These are phyloP conservation scores for Rhizopogon rudus DNA, from an alignment of 768 basidiomycete species.

Conservation along the genomic window DNA sequence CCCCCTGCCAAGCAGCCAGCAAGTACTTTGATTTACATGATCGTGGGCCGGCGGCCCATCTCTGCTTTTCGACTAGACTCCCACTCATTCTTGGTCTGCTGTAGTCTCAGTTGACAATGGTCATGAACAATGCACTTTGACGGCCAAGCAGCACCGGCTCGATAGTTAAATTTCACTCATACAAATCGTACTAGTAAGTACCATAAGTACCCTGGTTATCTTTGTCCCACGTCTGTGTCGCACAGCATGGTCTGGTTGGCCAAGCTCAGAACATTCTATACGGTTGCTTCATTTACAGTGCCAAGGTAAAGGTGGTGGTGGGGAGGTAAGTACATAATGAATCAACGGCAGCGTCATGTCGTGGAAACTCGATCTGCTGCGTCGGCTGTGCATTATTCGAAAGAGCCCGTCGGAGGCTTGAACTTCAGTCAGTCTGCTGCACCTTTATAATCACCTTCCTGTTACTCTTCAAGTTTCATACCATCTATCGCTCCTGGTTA, in stretches of 20 bases:
- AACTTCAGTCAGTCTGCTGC: neutral
- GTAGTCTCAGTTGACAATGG: no score
- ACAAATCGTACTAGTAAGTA: no score
- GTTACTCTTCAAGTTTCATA: neutral
- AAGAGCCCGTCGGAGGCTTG: neutral
- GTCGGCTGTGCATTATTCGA: neutral
- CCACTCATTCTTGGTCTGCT: neutral
- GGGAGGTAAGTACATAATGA: neutral
- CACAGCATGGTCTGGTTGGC: neutral
- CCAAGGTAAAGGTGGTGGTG: neutral
- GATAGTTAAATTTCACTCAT: neutral
- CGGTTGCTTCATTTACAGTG: neutral
- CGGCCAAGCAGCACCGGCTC: neutral
- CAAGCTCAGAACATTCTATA: neutral
- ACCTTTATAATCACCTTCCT: neutral
- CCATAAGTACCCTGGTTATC: neutral
- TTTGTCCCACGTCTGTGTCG: neutral
- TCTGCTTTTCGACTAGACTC: neutral
- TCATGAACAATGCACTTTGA: neutral
- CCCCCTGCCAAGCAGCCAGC: neutral
- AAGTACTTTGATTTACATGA: neutral
- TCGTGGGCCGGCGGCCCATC: neutral
- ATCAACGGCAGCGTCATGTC: neutral
- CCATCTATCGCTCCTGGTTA: no score
- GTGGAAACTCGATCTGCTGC: neutral